phyloP scores from a whole-genome alignment of 2,329 filamentous ascomycete species.

The Arthrocladium fulminans region DNA sequence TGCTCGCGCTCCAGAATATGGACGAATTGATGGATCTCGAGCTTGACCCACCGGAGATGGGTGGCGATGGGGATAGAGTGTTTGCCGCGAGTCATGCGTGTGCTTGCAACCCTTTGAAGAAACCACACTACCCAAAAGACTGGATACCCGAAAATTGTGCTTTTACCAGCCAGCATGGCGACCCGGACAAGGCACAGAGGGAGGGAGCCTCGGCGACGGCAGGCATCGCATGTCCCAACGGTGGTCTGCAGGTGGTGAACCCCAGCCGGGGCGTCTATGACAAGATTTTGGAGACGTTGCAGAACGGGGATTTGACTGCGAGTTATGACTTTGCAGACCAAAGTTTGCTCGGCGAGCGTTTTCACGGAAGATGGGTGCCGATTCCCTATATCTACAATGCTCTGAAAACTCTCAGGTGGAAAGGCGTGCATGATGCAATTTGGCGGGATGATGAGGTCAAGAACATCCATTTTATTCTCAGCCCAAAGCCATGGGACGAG shows the following conservation, averaged over 20 bases:
- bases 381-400: slow-evolving; percentile 55
- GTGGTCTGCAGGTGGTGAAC: slow-evolving; percentile 54
- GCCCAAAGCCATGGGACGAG: slow-evolving; percentile 57
- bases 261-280: slow-evolving; percentile 47
- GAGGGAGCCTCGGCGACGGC: slow-evolving; percentile 41
- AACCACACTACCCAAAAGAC: slow-evolving; percentile 65
- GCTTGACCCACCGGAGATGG: slow-evolving; percentile 51
- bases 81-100: slow-evolving; percentile 81
- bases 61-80: slow-evolving; percentile 51
- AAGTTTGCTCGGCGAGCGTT: slow-evolving; percentile 49
- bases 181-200: slow-evolving; percentile 43
- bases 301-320: slow-evolving; percentile 28
- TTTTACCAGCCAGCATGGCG: slow-evolving; percentile 49
- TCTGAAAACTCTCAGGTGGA: slow-evolving; percentile 49
- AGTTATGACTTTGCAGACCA: slow-evolving; percentile 55
- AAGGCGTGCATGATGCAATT: slow-evolving; percentile 39
- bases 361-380: slow-evolving; percentile 49
- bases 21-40: slow-evolving; percentile 82
- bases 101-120: slow-evolving; percentile 73
- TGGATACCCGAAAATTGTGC: slow-evolving; percentile 55
- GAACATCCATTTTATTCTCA: slow-evolving; percentile 55
- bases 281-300: slow-evolving; percentile 37
- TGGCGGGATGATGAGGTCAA: slow-evolving; percentile 54
- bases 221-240: slow-evolving; percentile 52
- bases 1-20: slow-evolving; percentile 77